Evolutionary conservation across 768 basidiomycete genomes (phyloP), one percentile per base, ranked within the genome.

Genomic region (Dioszegia aurantiaca): DNA sequence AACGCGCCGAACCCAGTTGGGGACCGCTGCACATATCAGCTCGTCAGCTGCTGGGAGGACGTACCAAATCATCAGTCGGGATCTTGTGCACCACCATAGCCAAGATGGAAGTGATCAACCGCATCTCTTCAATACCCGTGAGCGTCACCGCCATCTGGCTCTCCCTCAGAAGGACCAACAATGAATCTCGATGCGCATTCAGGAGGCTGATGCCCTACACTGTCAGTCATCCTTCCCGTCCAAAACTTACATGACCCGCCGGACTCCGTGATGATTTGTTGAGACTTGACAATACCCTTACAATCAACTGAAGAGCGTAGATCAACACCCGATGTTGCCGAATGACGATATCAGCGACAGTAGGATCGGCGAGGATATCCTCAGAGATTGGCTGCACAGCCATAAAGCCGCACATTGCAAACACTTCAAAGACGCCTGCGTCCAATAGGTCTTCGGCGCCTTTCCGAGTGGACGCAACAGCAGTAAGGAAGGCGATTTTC

Each of bases 271-370:
- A 30, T 11, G 61, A 64, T 28, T 60, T 56, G 43, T 89, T 88
- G 10, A 91, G 75, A n/a, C 86, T 87, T 2, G 89, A 84, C 28
- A 94, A 78, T 55, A 90, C 83, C 8, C 84, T 86, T 55, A 85
- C 82, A 12, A 89, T 81, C 19, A 95, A 81, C 73, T 95, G 91
- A 40, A 97, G 73, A 4, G 87, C 86, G 0, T 90, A 92, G 78
- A 91, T 83, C 65, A 95, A 82, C 0, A 95, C 77, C 68, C 95
- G 92, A 67, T 95, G 91, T 72, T 95, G 92, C 33, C 94, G 84
- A 55, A 89, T 86, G 19, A 90, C 83, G 0, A 58, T 47, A 8
- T 72, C 70, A 8, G 52, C 40, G 24, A 58, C 54, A 21, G 28
- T 23, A 8, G 56, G 44, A 48, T 57, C 30, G 26, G 30, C 31